Evolutionary conservation across 2,329 filamentous ascomycete species (phyloP).

Genomic region (Fusarium nygamai): DNA sequence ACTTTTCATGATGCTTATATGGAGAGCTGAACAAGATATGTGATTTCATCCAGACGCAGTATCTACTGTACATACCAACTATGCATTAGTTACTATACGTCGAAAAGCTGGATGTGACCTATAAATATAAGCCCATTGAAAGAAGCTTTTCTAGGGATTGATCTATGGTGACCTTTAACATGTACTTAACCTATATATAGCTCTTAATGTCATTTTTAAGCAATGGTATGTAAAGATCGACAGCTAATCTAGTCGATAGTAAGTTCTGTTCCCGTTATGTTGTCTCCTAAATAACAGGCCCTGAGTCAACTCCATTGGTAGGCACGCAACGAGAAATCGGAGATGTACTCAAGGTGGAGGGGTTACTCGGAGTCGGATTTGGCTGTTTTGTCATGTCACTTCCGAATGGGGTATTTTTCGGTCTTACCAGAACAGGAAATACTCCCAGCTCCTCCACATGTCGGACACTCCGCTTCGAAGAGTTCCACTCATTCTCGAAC

Average conservation of each 20-base stretch:
- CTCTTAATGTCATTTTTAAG: background rate
- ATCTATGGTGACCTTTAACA: background rate
- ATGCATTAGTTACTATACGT: fast-evolving
- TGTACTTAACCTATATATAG: too few relatives aligned
- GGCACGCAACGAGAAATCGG: background rate
- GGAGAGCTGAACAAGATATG: too few relatives aligned
- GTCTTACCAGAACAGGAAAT: background rate
- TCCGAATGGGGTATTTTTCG: background rate
- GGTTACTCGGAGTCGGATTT: background rate
- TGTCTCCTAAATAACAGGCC: fast-evolving
- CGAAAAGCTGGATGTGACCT: fast-evolving
- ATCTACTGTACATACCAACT: too few relatives aligned
- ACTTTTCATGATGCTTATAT: too few relatives aligned
- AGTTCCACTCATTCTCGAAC: background rate
- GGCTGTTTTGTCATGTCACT: background rate
- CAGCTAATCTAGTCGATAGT: background rate
- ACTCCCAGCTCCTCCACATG: background rate
- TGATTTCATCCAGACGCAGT: background rate
- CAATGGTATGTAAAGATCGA: fast-evolving
- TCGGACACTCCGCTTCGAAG: background rate
- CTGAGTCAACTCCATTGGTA: fast-evolving
- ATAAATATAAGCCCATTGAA: too few relatives aligned
- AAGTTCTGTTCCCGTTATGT: fast-evolving
- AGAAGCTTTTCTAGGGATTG: background rate
- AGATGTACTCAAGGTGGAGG: fast-evolving